Evolutionary conservation across 345 rosid species (phyloP).

Genomic region (Citrus glauca): DNA sequence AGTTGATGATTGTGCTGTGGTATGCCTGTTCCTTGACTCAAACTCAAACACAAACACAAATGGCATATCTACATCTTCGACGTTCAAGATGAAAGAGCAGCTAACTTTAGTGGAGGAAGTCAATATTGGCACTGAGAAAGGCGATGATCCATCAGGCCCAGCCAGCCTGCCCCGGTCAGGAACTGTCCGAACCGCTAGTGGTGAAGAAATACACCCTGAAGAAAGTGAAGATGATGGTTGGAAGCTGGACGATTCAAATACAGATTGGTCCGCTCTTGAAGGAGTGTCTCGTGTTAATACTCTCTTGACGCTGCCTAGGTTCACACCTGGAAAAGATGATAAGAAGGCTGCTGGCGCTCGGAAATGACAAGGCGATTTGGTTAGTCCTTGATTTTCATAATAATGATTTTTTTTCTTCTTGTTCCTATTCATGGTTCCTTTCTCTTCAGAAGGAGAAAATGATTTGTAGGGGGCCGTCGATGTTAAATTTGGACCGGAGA

Average conservation of each 20-base stretch:
- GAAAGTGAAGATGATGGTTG: conserved; percentile 39
- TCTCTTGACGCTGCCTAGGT: conserved; percentile 72
- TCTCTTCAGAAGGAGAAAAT: conserved; percentile 17
- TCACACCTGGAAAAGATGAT: conserved; percentile 57
- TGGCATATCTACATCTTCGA: conserved; percentile 37
- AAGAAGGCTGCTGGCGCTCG: conserved; percentile 25
- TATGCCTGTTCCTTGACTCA: conserved; percentile 81
- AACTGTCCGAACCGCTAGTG: conserved; percentile 23
- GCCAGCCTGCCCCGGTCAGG: conserved; percentile 34
- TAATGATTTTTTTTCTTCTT: conserved; percentile 9
- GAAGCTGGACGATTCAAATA: conserved; percentile 38
- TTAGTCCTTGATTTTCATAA: conserved; percentile 9
- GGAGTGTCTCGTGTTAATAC: conserved; percentile 95
- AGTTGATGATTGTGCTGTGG: conserved; percentile 95
- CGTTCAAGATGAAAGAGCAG: conserved; percentile 33
- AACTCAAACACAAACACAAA: conserved; percentile 21
- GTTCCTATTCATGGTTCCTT: conserved; percentile 18
- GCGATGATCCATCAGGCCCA: conserved; percentile 23
- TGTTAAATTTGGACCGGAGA: conserved; percentile 39
- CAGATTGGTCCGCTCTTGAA: conserved; percentile 89
- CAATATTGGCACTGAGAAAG: conserved; percentile 27
- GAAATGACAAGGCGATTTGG: conserved; percentile 19
- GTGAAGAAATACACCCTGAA: conserved; percentile 34
- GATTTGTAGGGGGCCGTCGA: conserved; percentile 25
- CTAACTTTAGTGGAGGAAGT: conserved; percentile 16